Conservation (phyloP, 1,284 basidiomycete species). For the Porodaedalea pini region DNA sequence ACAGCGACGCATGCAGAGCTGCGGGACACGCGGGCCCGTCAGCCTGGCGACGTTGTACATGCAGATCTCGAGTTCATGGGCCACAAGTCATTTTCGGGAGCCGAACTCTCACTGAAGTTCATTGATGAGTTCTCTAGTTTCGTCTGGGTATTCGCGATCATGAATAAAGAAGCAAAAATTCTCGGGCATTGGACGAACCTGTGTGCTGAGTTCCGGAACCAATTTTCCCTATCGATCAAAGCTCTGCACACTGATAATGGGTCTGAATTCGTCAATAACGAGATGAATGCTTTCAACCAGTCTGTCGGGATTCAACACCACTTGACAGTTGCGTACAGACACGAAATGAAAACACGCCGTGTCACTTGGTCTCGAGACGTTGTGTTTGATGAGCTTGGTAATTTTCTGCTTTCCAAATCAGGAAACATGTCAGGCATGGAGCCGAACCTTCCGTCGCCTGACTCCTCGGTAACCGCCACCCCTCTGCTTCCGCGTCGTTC, state of each 20-base stretch:
- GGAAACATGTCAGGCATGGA: too few species aligned
- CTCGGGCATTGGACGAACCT: not conserved
- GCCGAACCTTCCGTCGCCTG: too few species aligned
- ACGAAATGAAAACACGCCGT: conserved; percentile 18
- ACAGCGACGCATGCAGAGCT: not conserved
- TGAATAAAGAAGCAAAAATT: not conserved
- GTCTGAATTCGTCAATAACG: conserved; percentile 5
- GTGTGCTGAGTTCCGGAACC: not conserved
- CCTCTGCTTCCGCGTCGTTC: too few species aligned
- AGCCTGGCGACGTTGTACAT: not conserved
- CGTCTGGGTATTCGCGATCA: not conserved
- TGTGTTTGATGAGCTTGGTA: too few species aligned
- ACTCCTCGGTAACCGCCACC: too few species aligned
- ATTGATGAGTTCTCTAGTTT: not conserved
- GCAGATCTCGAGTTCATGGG: conserved; percentile 6
- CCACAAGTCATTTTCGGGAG: not conserved
- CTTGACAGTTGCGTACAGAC: conserved; percentile 10
- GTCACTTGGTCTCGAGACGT: not conserved
- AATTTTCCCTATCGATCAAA: not conserved
- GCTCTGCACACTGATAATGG: conserved; percentile 9
- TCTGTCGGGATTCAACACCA: not conserved
- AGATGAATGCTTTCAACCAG: conserved; percentile 1
- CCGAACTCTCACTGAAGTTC: not conserved
- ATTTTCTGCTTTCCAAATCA: too few species aligned
- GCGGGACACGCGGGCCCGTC: too few species aligned